Conservation (phyloP, 495 filamentous ascomycete species). For the Tuber magnatum region DNA sequence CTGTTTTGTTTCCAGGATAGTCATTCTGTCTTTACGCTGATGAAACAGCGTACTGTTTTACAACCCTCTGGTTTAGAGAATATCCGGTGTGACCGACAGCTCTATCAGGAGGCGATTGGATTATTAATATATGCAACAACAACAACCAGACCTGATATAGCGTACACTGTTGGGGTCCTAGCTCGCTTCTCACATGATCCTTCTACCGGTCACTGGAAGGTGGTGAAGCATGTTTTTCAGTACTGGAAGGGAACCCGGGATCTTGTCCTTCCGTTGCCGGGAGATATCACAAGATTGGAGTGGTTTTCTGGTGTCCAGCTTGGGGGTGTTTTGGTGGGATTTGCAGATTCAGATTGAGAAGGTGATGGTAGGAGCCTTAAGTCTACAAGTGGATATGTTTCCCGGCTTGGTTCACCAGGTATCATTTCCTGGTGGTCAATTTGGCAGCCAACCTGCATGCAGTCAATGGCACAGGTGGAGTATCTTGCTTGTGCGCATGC, state of each 20-base stretch:
- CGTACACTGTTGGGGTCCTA: background rate
- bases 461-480: background rate
- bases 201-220: background rate
- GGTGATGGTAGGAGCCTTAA: background rate
- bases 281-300: background rate
- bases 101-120: background rate
- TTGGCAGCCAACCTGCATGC: background rate
- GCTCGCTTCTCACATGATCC: background rate
- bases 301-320: background rate
- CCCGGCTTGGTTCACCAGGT: too few species aligned
- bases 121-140: background rate
- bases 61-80: background rate
- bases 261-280: background rate
- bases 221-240: background rate
- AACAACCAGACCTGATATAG: background rate
- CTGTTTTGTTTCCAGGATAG: background rate
- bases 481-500: background rate
- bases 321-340: background rate
- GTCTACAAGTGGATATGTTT: background rate
- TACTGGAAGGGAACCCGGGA: background rate
- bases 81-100: background rate
- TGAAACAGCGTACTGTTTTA: background rate
- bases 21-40: background rate
- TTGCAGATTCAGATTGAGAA: background rate
- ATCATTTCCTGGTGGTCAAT: background rate